Evolutionary conservation across 2,329 filamentous ascomycete genomes (phyloP).

Genomic region (Fusarium robinianum): DNA sequence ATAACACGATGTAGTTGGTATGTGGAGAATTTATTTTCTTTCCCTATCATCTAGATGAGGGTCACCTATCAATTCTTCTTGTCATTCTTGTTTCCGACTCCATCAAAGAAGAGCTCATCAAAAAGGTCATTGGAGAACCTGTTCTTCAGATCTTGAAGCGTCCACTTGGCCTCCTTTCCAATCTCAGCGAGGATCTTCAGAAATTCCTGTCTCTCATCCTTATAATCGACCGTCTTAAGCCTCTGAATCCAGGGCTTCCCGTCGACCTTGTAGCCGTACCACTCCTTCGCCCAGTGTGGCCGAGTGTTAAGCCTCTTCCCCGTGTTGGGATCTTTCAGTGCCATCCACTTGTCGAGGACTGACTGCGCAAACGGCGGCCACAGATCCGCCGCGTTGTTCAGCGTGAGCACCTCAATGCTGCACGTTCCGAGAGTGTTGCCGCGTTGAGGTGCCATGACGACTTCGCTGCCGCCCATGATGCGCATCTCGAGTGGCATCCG

Average conservation of each 20-base stretch:
- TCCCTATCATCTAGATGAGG: no score
- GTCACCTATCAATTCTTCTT: no score
- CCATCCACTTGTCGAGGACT: constrained; percentile 16
- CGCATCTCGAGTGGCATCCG: constrained; percentile 22
- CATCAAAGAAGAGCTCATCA: constrained; percentile 5
- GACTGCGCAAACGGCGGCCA: constrained; percentile 15
- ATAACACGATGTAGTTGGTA: no score
- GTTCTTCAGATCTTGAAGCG: neutral
- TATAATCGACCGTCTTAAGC: constrained; percentile 10
- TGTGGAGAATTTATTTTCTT: no score
- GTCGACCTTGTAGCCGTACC: constrained; percentile 12
- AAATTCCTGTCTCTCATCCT: constrained; percentile 9
- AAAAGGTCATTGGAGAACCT: constrained; percentile 9
- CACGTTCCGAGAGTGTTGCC: constrained; percentile 14
- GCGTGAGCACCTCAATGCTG: constrained; percentile 10
- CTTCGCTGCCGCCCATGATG: constrained; percentile 20
- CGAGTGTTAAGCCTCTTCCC: constrained; percentile 5
- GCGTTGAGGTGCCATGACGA: constrained; percentile 16
- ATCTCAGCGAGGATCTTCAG: constrained; percentile 1
- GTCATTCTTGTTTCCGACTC: no score
- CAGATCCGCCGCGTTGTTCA: neutral
- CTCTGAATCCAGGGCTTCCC: constrained; percentile 8
- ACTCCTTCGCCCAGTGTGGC: constrained; percentile 20
- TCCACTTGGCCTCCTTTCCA: constrained; percentile 2
- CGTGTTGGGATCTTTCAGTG: constrained; percentile 7